Base-by-base conservation (phyloP, 495 filamentous ascomycete species). In the Ascodesmis nigricans region DNA sequence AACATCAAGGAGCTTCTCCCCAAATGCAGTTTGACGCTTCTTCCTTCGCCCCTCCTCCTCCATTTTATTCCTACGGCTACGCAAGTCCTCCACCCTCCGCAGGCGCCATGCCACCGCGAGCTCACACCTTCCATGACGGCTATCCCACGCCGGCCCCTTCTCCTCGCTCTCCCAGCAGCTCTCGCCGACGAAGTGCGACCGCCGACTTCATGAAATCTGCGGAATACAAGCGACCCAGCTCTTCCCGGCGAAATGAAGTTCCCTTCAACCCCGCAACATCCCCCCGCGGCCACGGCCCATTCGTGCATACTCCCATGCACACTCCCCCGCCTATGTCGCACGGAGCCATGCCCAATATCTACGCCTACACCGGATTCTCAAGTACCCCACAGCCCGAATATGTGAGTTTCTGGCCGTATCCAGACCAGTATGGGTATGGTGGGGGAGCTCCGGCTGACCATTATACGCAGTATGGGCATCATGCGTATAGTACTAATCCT, bases 251-350 rank as follows among this genome's bases (percentile, higher is more conserved):
- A 11, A 52, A 40, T 14, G 29, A 11, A 37, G 41, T 14, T 50
- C 49, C 29, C 48, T 48, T 21, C 48, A 48, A 6, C 49, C 49
- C 3, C 44, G 48, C 14, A 45, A 40, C 8, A 42, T 41, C 19
- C 40, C 44, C 34, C 38, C 44, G 29, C 21, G n/a, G 27, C 16
- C 16, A 6, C 19, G 19, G 6, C n/a, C 33, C 7, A 13, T 48
- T 34, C 27, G 42, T 52, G 44, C 46, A 52, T 32, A 52, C 49
- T 39, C 49, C 49, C 35, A 40, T 52, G 3, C 49, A 52, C 15
- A 52, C 48, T 22, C 49, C 49, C 31, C 48, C 49, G 9, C 48
- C 49, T 36, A 36, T 40, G 21, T 43, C 44, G 14, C 48, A 52
- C 34, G 38, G 47, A 29, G 9, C 44, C 0, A 45, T 49, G 47